Conservation (phyloP, 805 yeast genomes). For the Zygoascus bituminiphila region DNA sequence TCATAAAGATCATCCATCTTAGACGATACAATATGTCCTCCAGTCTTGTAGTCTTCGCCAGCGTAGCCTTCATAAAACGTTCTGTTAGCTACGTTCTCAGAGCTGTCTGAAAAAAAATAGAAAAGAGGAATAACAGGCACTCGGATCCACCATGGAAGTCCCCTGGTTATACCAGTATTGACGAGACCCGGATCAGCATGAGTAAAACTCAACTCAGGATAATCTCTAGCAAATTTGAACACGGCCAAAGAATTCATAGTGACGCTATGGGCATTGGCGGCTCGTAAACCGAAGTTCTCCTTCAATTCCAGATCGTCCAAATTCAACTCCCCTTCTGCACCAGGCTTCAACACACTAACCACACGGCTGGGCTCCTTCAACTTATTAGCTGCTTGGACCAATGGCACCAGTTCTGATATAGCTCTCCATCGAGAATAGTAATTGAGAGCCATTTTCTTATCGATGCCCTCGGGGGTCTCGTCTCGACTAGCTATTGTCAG, state of each 20-base stretch:
- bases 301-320: constrained; percentile 23
- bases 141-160: constrained; percentile 7
- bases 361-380: constrained; percentile 21
- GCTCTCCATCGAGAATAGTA: constrained; percentile 25
- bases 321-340: constrained; percentile 16
- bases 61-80: constrained; percentile 8
- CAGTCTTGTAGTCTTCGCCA: constrained; percentile 14
- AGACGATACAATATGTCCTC: constrained; percentile 15
- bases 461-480: constrained; percentile 24
- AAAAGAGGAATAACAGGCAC: not conserved
- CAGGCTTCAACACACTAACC: constrained; percentile 22
- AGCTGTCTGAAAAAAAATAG: not conserved
- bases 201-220: constrained; percentile 6
- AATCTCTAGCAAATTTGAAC: not conserved
- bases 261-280: constrained; percentile 11
- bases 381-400: constrained; percentile 16
- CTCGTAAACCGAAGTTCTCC: constrained; percentile 12
- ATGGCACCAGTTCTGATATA: constrained; percentile 18
- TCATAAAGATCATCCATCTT: constrained; percentile 7
- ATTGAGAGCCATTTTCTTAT: constrained; percentile 21
- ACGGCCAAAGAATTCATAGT: constrained; percentile 19
- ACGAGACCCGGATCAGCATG: constrained; percentile 6
- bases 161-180: constrained; percentile 1
- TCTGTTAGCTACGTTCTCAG: constrained; percentile 1
- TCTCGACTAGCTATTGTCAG: constrained; percentile 30